Percentiles rank a stretch among this genome's conserved stretches.
Evolutionary conservation across 139 green algal genomes (phyloP).

Genomic region (Mychonastes homosphaera): DNA sequence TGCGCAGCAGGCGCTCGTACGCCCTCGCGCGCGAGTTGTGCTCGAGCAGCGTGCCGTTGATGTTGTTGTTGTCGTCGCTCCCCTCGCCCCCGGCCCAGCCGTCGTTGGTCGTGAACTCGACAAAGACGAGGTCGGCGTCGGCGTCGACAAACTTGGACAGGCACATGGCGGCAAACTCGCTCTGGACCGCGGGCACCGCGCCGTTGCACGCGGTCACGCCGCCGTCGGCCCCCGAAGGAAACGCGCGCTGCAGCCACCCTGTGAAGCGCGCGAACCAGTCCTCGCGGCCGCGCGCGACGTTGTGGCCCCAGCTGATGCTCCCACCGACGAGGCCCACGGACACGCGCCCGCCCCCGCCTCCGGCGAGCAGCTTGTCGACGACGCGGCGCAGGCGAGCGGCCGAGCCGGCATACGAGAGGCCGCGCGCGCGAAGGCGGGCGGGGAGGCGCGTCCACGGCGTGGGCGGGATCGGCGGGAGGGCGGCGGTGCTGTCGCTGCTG

Average conservation of each 20-base stretch:
- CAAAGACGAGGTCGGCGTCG: conserved; percentile 18
- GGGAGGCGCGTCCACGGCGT: too few relatives aligned
- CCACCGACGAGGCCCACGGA: too few relatives aligned
- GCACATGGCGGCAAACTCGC: conserved; percentile 18
- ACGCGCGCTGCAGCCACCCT: neutral
- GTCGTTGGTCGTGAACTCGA: conserved; percentile 26
- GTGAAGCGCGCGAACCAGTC: conserved; percentile 1
- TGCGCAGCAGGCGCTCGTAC: conserved; percentile 20
- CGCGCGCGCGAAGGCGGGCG: too few relatives aligned
- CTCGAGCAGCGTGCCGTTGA: too few relatives aligned
- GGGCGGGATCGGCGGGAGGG: too few relatives aligned
- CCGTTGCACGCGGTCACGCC: conserved; percentile 17
- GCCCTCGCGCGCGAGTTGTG: too few relatives aligned
- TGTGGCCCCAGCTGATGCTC: too few relatives aligned
- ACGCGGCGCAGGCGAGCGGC: too few relatives aligned
- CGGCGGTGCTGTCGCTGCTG: too few relatives aligned
- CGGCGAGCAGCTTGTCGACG: too few relatives aligned
- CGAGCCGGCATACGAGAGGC: too few relatives aligned
- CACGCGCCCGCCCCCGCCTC: too few relatives aligned
- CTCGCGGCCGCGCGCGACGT: neutral
- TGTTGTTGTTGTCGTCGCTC: conserved; percentile 15
- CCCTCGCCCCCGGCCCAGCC: conserved; percentile 13
- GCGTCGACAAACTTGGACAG: conserved; percentile 17
- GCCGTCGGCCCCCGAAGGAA: neutral
- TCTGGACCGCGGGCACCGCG: conserved; percentile 18